These are phyloP conservation scores for Didymella pomorum DNA, from an alignment of 2,329 filamentous ascomycete species.

Conservation along the genomic window DNA sequence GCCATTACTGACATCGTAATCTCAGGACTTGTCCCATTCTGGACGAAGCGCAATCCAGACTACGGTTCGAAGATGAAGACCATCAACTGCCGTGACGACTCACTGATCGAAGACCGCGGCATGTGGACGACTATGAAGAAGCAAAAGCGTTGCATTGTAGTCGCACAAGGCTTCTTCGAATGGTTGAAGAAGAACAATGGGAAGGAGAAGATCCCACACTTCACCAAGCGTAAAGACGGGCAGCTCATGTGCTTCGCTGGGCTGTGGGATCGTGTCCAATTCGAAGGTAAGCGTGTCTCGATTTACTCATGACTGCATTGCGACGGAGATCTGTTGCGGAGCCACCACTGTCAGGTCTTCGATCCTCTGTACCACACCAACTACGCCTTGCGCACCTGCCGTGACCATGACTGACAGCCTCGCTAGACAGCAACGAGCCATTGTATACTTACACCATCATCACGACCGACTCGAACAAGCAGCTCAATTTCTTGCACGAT, in stretches of 20 bases:
- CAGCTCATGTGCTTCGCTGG: conserved; percentile 89
- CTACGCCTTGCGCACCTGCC: conserved; percentile 25
- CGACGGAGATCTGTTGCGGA: conserved; percentile 19
- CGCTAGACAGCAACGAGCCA: conserved; percentile 68
- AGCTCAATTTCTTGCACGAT: conserved; percentile 87
- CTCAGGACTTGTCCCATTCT: conserved; percentile 80
- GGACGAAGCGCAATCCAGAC: conserved; percentile 85
- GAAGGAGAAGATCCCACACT: conserved; percentile 86
- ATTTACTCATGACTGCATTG: not conserved
- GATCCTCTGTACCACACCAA: conserved; percentile 28
- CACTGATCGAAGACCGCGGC: conserved; percentile 74
- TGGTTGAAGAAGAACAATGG: conserved; percentile 83
- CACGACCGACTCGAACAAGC: conserved; percentile 84
- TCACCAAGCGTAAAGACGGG: conserved; percentile 80
- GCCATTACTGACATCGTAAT: conserved; percentile 23
- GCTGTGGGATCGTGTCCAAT: conserved; percentile 87
- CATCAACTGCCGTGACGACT: conserved; percentile 95
- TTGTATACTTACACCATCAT: conserved; percentile 92
- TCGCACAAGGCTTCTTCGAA: conserved; percentile 95
- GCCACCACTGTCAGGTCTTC: conserved; percentile 28
- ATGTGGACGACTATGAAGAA: conserved; percentile 95
- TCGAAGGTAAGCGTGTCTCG: conserved; percentile 66
- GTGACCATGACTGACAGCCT: conserved; percentile 34
- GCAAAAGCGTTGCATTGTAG: conserved; percentile 83
- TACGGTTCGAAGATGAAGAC: conserved; percentile 82